Percentiles rank a stretch among this genome's conserved stretches.
Evolutionary conservation across 1,139 yeast genomes (phyloP).

Genomic region (Kurtzmaniella quercitrusa): DNA sequence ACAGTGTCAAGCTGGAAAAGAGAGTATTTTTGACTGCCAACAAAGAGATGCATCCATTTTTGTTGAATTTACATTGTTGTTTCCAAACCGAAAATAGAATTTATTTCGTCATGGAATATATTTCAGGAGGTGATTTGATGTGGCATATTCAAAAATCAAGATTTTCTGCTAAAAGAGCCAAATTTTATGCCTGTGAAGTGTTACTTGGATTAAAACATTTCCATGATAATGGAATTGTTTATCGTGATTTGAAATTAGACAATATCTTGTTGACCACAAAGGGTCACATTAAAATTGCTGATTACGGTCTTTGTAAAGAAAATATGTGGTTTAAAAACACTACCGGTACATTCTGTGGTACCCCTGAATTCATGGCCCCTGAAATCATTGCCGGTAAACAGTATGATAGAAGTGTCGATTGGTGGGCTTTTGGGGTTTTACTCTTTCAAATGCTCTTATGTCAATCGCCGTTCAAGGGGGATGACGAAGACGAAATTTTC

Average conservation of each 20-base stretch:
- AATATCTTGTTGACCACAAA: constrained; percentile 81
- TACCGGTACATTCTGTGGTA: constrained; percentile 96
- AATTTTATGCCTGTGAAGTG: constrained; percentile 96
- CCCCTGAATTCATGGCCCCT: constrained; percentile 99
- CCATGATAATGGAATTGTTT: constrained; percentile 93
- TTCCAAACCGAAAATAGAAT: constrained; percentile 97
- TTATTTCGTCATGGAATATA: constrained; percentile 96
- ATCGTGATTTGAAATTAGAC: constrained; percentile 94
- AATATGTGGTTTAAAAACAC: constrained; percentile 90
- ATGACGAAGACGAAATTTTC: constrained; percentile 96
- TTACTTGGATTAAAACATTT: constrained; percentile 84
- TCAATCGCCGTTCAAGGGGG: constrained; percentile 97
- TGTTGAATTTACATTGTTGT: constrained; percentile 87
- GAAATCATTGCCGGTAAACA: constrained; percentile 91
- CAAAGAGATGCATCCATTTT: constrained; percentile 85
- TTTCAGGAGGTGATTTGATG: constrained; percentile 98
- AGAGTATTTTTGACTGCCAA: constrained; percentile 89
- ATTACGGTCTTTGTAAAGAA: constrained; percentile 95
- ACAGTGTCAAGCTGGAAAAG: constrained; percentile 90
- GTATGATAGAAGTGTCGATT: constrained; percentile 91
- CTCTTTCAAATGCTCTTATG: constrained; percentile 94
- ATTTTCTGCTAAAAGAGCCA: constrained; percentile 86
- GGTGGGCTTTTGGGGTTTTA: constrained; percentile 99
- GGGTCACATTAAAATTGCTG: constrained; percentile 97
- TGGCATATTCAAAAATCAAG: constrained; percentile 96